Percentiles rank a stretch among this genome's conserved stretches.
phyloP scores from a whole-genome alignment of 2,329 filamentous ascomycete species.

The Cytospora piceicola region DNA sequence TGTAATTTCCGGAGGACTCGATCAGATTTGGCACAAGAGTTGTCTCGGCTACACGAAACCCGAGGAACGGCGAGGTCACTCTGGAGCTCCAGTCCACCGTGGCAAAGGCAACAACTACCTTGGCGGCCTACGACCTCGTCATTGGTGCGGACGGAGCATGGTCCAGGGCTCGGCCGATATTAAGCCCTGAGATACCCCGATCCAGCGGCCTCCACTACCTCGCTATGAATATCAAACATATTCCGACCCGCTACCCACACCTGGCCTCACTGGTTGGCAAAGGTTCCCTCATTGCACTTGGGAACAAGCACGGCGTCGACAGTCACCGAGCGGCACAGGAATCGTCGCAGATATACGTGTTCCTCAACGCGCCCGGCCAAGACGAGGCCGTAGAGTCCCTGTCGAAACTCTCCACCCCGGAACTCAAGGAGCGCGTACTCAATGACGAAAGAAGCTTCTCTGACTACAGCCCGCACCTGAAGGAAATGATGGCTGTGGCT shows the following conservation, averaged over 20 bases:
- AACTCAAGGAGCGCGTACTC: conserved; percentile 34
- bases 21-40: conserved; percentile 48
- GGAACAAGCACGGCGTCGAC: conserved; percentile 44
- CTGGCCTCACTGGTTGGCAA: conserved; percentile 45
- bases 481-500: conserved; percentile 37
- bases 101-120: conserved; percentile 34
- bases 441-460: conserved; percentile 32
- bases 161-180: conserved; percentile 43
- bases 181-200: conserved; percentile 42
- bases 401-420: conserved; percentile 14
- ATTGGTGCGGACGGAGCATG: conserved; percentile 48
- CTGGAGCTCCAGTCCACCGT: conserved; percentile 25
- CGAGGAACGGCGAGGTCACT: conserved; percentile 9
- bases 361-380: conserved; percentile 36
- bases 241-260: conserved; percentile 43
- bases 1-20: conserved; percentile 36
- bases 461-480: conserved; percentile 36
- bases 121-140: conserved; percentile 41
- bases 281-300: conserved; percentile 43
- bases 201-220: conserved; percentile 46
- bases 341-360: conserved; percentile 39
- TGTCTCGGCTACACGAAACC: conserved; percentile 18
- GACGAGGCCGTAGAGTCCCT: conserved; percentile 31
- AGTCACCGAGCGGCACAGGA: conserved; percentile 39
- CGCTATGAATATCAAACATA: conserved; percentile 41